phyloP scores from a whole-genome alignment of 768 basidiomycete genomes.

The Psilocybe cyanescens region DNA sequence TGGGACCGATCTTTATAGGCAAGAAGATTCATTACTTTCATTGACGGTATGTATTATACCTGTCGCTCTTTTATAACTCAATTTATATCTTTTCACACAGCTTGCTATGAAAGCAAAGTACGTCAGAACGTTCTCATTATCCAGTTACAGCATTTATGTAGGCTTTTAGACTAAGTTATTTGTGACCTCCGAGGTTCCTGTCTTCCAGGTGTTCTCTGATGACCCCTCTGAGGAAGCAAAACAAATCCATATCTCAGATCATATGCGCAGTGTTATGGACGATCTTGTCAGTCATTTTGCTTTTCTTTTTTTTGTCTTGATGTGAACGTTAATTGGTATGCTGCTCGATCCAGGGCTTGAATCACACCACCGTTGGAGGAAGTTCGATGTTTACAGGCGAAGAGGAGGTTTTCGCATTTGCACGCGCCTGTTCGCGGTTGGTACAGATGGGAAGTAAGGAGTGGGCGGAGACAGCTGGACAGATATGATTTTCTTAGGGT shows the following conservation, averaged over 20 bases:
- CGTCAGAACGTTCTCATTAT: slow-evolving; percentile 9
- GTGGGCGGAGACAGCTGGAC: slow-evolving; percentile 66
- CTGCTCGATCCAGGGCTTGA: slow-evolving; percentile 63
- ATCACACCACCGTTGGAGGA: slow-evolving; percentile 72
- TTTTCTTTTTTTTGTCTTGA: neutral
- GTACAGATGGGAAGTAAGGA: slow-evolving; percentile 92
- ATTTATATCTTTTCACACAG: slow-evolving; percentile 35
- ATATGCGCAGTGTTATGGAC: slow-evolving; percentile 94
- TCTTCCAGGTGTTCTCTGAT: slow-evolving; percentile 89
- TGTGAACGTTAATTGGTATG: slow-evolving; percentile 9
- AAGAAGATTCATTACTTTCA: slow-evolving; percentile 94
- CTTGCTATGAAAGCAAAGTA: slow-evolving; percentile 92
- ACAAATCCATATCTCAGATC: slow-evolving; percentile 61
- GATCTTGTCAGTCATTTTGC: slow-evolving; percentile 67
- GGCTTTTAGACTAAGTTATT: slow-evolving; percentile 82
- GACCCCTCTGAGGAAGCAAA: slow-evolving; percentile 43
- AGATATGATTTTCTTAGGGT: slow-evolving; percentile 3
- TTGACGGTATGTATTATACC: slow-evolving; percentile 68
- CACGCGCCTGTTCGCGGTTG: slow-evolving; percentile 85
- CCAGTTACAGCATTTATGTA: neutral
- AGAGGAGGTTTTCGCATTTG: slow-evolving; percentile 97
- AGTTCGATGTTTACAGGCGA: slow-evolving; percentile 95
- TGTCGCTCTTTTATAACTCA: neutral
- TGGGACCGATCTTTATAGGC: slow-evolving; percentile 55
- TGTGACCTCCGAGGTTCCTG: slow-evolving; percentile 90